phyloP scores from a whole-genome alignment of 2,329 filamentous ascomycete genomes.

The Trichoderma oligosporum region DNA sequence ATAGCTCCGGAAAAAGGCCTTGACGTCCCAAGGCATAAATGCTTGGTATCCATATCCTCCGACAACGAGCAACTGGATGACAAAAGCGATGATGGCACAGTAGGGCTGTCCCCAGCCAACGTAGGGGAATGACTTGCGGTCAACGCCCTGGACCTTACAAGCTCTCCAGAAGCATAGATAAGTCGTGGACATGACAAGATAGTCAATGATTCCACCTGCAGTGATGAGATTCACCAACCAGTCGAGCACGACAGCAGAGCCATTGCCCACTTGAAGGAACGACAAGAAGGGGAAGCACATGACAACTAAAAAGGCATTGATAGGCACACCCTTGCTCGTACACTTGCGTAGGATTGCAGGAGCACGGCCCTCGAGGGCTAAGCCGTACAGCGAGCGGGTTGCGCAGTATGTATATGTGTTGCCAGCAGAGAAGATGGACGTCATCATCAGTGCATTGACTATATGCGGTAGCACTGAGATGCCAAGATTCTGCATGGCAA shows the following conservation, averaged over 20 bases:
- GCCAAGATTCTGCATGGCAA: conserved; percentile 55
- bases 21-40: conserved; percentile 47
- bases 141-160: conserved; percentile 48
- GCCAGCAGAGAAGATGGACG: conserved; percentile 44
- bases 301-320: conserved; percentile 53
- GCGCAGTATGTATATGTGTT: conserved; percentile 52
- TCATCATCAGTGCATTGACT: conserved; percentile 51
- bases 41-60: conserved; percentile 54
- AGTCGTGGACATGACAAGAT: conserved; percentile 50
- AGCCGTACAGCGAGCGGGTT: conserved; percentile 48
- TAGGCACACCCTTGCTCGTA: conserved; percentile 58
- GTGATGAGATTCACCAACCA: conserved; percentile 57
- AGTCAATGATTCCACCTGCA: conserved; percentile 58
- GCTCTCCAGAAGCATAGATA: conserved; percentile 50
- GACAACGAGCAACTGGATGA: conserved; percentile 42
- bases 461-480: conserved; percentile 53
- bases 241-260: conserved; percentile 47
- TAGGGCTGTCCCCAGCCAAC: conserved; percentile 57
- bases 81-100: conserved; percentile 46
- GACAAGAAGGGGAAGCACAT: conserved; percentile 52
- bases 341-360: conserved; percentile 53
- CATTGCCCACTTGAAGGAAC: conserved; percentile 49
- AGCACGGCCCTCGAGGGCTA: conserved; percentile 49
- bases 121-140: conserved; percentile 55
- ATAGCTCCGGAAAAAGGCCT: conserved; percentile 52